Evolutionary conservation across 768 basidiomycete genomes (phyloP).

Genomic region (Lentinula detonsa): DNA sequence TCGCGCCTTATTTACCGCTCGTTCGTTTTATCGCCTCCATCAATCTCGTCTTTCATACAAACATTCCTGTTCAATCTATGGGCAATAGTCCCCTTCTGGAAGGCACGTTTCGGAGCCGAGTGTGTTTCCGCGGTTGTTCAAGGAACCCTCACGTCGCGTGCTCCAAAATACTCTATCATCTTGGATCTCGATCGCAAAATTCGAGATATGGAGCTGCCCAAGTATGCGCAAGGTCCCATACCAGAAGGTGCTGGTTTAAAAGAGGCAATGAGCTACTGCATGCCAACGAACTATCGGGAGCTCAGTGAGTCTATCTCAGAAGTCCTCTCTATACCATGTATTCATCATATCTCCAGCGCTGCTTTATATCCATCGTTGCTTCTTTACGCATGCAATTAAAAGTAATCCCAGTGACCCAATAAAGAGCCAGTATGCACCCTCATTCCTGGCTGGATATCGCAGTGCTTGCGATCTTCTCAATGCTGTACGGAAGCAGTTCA

Average conservation of each 20-base stretch:
- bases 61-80: neutral
- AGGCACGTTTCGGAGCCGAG: conserved; percentile 60
- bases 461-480: conserved; percentile 55
- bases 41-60: neutral
- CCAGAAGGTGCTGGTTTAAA: conserved; percentile 45
- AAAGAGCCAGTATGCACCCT: conserved; percentile 59
- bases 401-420: conserved; percentile 64
- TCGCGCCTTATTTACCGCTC: neutral
- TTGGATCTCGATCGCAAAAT: conserved; percentile 63
- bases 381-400: conserved; percentile 68
- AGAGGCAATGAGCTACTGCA: conserved; percentile 67
- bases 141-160: conserved; percentile 59
- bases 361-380: conserved; percentile 69
- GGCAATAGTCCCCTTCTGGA: conserved; percentile 57
- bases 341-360: conserved; percentile 36
- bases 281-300: conserved; percentile 70
- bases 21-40: neutral
- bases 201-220: conserved; percentile 62
- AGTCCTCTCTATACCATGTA: conserved; percentile 2
- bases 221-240: conserved; percentile 47
- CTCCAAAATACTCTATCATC: conserved; percentile 56
- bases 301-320: conserved; percentile 40
- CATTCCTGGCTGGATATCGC: conserved; percentile 62
- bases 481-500: conserved; percentile 42
- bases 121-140: conserved; percentile 66